A percentile compares a stretch with the other conserved stretches of the same genome.
These are phyloP conservation scores for Stagonosporopsis chrysanthemi DNA, from an alignment of 2,329 filamentous ascomycete genomes.

Conservation along the genomic window DNA sequence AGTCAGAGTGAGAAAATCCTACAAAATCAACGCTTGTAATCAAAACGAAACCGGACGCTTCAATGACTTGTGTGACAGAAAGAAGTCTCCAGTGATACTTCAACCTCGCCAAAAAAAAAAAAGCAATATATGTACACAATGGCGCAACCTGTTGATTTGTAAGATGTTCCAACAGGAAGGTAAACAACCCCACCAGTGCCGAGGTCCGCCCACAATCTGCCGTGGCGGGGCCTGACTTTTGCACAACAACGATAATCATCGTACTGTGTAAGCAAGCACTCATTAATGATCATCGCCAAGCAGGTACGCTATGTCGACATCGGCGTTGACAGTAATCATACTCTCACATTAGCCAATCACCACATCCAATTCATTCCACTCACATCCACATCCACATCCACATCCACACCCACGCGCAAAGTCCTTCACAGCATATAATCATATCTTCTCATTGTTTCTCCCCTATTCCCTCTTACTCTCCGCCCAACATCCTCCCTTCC, in stretches of 20 bases:
- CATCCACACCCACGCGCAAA: no score
- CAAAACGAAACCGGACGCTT: background rate
- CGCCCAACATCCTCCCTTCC: conserved; percentile 10
- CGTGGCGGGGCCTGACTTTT: conserved; percentile 2
- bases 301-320: no score
- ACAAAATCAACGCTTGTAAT: background rate
- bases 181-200: conserved; percentile 7
- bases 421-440: no score
- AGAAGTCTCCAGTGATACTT: background rate
- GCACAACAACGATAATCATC: background rate
- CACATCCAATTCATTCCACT: no score
- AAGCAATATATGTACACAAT: background rate
- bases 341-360: no score
- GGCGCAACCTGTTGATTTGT: conserved; percentile 18
- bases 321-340: no score
- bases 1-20: background rate
- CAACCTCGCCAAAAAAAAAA: background rate
- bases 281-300: no score
- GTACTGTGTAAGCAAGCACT: no score
- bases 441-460: no score
- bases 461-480: conserved; percentile 30
- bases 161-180: conserved; percentile 10
- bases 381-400: no score
- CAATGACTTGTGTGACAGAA: no score
- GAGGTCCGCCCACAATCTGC: conserved; percentile 13